Percentiles rank a stretch among this genome's conserved stretches.
Evolutionary conservation across 108 stramenopile genomes (phyloP).

Genomic region (Mediolabrus comicus): DNA sequence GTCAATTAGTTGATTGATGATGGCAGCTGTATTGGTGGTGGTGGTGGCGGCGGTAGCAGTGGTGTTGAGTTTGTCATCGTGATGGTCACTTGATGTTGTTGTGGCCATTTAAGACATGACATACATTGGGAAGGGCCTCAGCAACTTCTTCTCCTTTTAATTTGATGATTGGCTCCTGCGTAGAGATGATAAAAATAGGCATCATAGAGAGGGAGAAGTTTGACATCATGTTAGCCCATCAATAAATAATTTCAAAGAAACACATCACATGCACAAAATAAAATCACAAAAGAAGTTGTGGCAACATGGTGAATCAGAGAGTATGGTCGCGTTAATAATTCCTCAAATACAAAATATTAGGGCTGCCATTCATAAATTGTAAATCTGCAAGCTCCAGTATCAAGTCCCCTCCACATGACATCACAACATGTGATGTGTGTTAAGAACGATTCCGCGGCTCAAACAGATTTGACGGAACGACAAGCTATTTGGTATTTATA

Average conservation of each 20-base stretch:
- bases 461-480: constrained; percentile 1
- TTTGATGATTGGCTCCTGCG: too few species aligned
- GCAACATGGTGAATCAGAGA: constrained; percentile 2
- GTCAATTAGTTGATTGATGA: neutral
- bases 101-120: too few species aligned
- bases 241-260: neutral
- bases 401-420: too few species aligned
- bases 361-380: neutral
- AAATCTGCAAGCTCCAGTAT: constrained; percentile 1
- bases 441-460: neutral
- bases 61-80: neutral
- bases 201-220: too few species aligned
- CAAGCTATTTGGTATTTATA: neutral
- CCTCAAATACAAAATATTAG: neutral
- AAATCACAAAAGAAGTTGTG: neutral
- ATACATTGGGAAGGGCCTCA: too few species aligned
- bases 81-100: neutral
- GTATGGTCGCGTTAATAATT: constrained; percentile 3
- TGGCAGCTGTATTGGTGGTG: too few species aligned
- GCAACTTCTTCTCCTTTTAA: too few species aligned
- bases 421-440: neutral
- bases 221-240: neutral
- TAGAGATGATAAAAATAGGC: too few species aligned
- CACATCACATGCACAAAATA: neutral
- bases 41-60: too few species aligned